These are phyloP conservation scores for Metarhizium brunneum DNA, from an alignment of 2,329 filamentous ascomycete genomes.

Conservation along the genomic window DNA sequence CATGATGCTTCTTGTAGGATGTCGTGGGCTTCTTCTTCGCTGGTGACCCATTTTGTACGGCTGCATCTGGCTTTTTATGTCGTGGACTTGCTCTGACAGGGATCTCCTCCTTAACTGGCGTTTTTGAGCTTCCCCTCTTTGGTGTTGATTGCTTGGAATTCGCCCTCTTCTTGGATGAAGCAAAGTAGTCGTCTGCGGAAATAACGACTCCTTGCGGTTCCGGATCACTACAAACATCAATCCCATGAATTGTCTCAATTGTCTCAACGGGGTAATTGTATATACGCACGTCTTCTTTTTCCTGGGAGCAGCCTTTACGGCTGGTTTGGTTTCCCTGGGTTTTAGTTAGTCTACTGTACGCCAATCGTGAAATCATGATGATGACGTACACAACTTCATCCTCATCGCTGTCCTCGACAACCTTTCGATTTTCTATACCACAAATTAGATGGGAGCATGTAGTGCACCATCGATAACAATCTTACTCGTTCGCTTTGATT, in stretches of 20 bases:
- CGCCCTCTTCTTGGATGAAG: constrained; percentile 33
- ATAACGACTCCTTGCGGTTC: constrained; percentile 40
- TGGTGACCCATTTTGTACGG: constrained; percentile 19
- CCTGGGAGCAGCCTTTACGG: constrained; percentile 36
- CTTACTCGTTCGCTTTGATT: constrained; percentile 38
- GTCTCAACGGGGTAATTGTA: neutral
- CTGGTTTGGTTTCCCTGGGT: constrained; percentile 41
- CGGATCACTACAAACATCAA: constrained; percentile 21
- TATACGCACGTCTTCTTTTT: constrained; percentile 45
- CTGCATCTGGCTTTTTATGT: constrained; percentile 27
- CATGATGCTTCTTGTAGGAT: constrained; percentile 29
- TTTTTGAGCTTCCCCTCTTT: constrained; percentile 24
- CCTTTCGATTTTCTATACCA: constrained; percentile 47
- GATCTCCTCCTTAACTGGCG: constrained; percentile 28
- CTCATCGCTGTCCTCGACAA: constrained; percentile 75
- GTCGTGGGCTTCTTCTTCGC: constrained; percentile 33
- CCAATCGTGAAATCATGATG: neutral
- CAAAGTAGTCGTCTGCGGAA: constrained; percentile 50
- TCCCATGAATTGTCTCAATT: constrained; percentile 1
- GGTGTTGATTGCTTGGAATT: constrained; percentile 25
- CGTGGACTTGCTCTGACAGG: constrained; percentile 46
- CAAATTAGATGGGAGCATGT: constrained; percentile 10
- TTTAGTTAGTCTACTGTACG: constrained; percentile 5
- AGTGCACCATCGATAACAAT: neutral
- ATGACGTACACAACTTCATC: constrained; percentile 39